These are phyloP conservation scores for Elaeis guineensis DNA, from an alignment of 176 grass and related monocot species.

Conservation along the genomic window DNA sequence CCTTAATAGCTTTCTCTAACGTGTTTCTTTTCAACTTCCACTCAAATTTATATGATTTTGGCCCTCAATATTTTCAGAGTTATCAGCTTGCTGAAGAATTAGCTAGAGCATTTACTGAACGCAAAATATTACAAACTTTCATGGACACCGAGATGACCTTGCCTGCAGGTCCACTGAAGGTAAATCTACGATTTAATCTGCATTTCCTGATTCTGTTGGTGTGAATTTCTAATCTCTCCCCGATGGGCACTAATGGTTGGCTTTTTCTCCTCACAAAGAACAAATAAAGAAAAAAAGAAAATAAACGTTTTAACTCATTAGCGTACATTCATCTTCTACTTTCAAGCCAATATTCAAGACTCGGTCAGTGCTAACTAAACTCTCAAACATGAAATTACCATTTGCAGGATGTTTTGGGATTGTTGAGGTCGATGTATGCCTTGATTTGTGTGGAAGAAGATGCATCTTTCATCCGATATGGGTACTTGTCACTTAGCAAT, in stretches of 20 bases:
- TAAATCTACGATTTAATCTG: conserved; percentile 2
- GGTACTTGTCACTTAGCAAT: conserved; percentile 53
- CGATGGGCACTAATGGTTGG: too few species aligned
- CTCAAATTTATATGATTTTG: too few species aligned
- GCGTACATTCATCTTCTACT: neutral
- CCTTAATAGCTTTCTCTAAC: too few species aligned
- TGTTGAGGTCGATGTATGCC: conserved; percentile 81
- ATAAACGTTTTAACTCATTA: too few species aligned
- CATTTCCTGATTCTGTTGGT: too few species aligned
- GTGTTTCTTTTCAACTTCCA: too few species aligned
- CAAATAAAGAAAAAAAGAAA: too few species aligned
- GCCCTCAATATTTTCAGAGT: conserved; percentile 28
- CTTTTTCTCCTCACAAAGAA: too few species aligned
- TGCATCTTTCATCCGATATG: conserved; percentile 76
- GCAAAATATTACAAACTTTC: conserved; percentile 65
- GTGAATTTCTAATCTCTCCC: too few species aligned
- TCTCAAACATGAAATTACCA: conserved; percentile 12
- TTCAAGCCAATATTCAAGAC: neutral
- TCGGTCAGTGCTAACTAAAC: neutral
- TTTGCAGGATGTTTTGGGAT: conserved; percentile 64
- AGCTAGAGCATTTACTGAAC: conserved; percentile 84
- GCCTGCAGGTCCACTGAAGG: conserved; percentile 54
- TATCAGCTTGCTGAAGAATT: conserved; percentile 89
- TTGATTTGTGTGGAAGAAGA: conserved; percentile 79
- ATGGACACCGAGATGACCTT: conserved; percentile 54